Base-by-base conservation (phyloP, 345 rosid species). In the Chamaenerion angustifolium region DNA sequence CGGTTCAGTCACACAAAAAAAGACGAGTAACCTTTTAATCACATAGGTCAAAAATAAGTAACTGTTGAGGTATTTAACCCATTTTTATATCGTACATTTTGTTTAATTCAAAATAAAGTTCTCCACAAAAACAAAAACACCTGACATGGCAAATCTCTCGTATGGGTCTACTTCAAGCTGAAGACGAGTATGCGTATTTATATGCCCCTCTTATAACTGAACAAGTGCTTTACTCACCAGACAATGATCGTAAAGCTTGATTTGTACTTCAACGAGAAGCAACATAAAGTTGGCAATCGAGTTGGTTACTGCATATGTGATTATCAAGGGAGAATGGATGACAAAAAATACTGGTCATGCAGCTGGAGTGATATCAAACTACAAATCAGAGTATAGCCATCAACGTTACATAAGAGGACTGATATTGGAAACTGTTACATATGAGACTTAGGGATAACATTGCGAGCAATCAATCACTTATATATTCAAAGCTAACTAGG, bases 181-280 rank as follows among this genome's bases (percentile, higher is more conserved):
- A 18, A 82, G 65, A 45, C 68, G 80, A 47, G 79, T 65, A 72
- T 81, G 95, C 13, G 96, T 81, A 66, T 90, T 90, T 47, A 75
- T 80, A 64, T 80, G 85, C 35, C 93, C 95, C 63, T 73, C 83
- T 49, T 90, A 90, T 23, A 80, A 75, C 69, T 87, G 95, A 21
- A 92, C 64, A 45, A 78, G 69, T 0, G 81, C 80, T 61, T 85
- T 78, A 61, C 64, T 77, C 45, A 57, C 66, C 66, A 79, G 69
- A 42, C 89, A 93, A 66, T 78, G 96, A 82, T 87, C 96, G 40
- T 76, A 90, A 42, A 90, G 77, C 69, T 71, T 83, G 42, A 90
- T 64, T 95, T 89, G 78, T 57, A 31, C 47, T 51, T 45, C 40
- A 16, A 60, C 16, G 40, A 43, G 14, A 10, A 45, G 41, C 42